These are phyloP conservation scores for Wickerhamiella domercqiae DNA, from an alignment of 805 yeast species.

Conservation along the genomic window DNA sequence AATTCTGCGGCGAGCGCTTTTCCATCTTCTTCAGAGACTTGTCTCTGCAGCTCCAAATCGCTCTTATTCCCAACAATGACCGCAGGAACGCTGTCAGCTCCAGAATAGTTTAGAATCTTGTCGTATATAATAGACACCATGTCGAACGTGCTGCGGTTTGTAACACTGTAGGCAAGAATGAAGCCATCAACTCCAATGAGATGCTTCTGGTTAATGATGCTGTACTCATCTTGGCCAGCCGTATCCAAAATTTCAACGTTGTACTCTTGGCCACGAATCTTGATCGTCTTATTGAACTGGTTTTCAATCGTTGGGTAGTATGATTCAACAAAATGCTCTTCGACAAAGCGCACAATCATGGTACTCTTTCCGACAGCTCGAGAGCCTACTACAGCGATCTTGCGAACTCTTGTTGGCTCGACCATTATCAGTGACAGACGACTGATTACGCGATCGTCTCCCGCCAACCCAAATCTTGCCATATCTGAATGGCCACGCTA, in stretches of 20 bases:
- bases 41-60: slow-evolving; percentile 53
- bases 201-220: slow-evolving; percentile 63
- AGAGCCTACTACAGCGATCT: slow-evolving; percentile 76
- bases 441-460: too few species aligned
- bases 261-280: slow-evolving; percentile 57
- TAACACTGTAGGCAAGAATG: slow-evolving; percentile 65
- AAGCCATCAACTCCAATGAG: slow-evolving; percentile 75
- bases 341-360: slow-evolving; percentile 69
- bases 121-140: slow-evolving; percentile 64
- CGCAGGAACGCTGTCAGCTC: slow-evolving; percentile 58
- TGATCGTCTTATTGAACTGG: slow-evolving; percentile 57
- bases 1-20: slow-evolving; percentile 46
- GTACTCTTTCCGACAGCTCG: slow-evolving; percentile 80
- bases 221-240: slow-evolving; percentile 86
- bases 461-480: too few species aligned
- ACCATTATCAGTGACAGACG: too few species aligned
- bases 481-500: too few species aligned
- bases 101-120: slow-evolving; percentile 53
- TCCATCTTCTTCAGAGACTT: slow-evolving; percentile 42
- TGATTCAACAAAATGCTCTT: slow-evolving; percentile 73
- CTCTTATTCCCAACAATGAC: slow-evolving; percentile 63
- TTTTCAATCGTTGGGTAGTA: slow-evolving; percentile 88
- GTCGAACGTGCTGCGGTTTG: slow-evolving; percentile 63
- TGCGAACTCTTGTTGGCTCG: slow-evolving; percentile 28
- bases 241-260: slow-evolving; percentile 78